Percentiles rank a stretch among this genome's conserved stretches.
These are phyloP conservation scores for Hyphopichia wangnamkhiaoensis DNA, from an alignment of 1,139 yeast genomes.

Conservation along the genomic window DNA sequence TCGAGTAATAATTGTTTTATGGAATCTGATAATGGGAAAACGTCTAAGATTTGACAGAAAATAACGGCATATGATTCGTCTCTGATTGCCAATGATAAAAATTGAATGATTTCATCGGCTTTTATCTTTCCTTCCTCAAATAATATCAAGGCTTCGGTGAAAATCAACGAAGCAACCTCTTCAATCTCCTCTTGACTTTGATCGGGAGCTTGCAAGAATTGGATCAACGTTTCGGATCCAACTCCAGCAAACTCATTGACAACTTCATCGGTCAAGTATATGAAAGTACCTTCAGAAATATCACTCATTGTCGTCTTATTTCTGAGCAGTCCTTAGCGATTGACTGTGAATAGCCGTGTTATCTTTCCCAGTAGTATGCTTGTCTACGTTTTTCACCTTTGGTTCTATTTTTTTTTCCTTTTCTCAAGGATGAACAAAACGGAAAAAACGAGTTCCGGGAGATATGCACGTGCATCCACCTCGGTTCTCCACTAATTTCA, in stretches of 20 bases:
- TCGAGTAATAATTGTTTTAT: conserved; percentile 30
- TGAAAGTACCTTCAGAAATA: conserved; percentile 7
- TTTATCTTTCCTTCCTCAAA: conserved; percentile 28
- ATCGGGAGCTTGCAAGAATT: conserved; percentile 26
- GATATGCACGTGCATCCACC: too few species aligned
- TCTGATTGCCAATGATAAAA: conserved; percentile 31
- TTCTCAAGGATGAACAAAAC: neutral
- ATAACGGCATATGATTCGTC: conserved; percentile 35
- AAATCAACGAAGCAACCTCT: conserved; percentile 20
- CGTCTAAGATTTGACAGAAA: conserved; percentile 48
- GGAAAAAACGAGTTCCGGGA: too few species aligned
- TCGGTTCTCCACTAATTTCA: too few species aligned
- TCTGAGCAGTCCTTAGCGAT: neutral
- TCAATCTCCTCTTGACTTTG: conserved; percentile 13
- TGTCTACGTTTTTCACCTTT: neutral
- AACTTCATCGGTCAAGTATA: conserved; percentile 31
- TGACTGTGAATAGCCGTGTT: neutral
- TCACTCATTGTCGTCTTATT: neutral
- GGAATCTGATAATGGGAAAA: conserved; percentile 37
- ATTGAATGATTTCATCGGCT: conserved; percentile 24
- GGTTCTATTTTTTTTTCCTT: neutral
- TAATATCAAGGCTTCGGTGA: conserved; percentile 39
- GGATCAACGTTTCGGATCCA: conserved; percentile 32
- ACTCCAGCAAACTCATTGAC: conserved; percentile 26
- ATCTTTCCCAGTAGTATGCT: neutral